Conservation (phyloP, 106 monocot species). For the Allium fistulosum region DNA sequence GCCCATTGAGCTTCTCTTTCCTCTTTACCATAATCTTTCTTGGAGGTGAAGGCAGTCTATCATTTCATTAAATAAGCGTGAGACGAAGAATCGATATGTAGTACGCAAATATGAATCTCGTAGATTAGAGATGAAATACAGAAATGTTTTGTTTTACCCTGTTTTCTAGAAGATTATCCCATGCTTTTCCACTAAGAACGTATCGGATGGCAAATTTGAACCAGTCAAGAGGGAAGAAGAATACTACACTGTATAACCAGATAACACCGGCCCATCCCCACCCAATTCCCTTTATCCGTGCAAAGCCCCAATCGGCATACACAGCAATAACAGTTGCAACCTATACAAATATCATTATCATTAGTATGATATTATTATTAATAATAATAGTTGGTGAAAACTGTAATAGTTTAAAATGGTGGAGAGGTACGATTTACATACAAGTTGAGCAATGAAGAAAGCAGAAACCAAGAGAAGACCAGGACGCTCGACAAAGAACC, state of each 20-base stretch:
- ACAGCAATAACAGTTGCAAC: slow-evolving; percentile 55
- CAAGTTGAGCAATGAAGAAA: slow-evolving; percentile 77
- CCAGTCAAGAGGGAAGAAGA: slow-evolving; percentile 45
- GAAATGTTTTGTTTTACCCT: slow-evolving; percentile 18
- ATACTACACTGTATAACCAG: slow-evolving; percentile 60
- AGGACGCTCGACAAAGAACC: slow-evolving; percentile 79
- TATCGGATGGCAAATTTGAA: slow-evolving; percentile 59
- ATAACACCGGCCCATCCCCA: slow-evolving; percentile 77
- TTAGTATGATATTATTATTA: no score
- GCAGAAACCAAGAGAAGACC: slow-evolving; percentile 63
- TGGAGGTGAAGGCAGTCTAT: slow-evolving; percentile 75
- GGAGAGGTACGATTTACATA: slow-evolving; percentile 13
- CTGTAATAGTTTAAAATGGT: no score
- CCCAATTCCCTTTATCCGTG: slow-evolving; percentile 48
- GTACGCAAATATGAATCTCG: no score
- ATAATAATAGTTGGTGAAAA: no score
- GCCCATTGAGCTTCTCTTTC: slow-evolving; percentile 87
- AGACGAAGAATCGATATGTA: no score
- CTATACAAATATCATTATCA: slow-evolving; percentile 10
- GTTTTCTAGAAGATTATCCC: slow-evolving; percentile 58
- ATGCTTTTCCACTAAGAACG: slow-evolving; percentile 54
- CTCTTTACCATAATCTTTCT: slow-evolving; percentile 77
- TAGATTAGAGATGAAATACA: no score
- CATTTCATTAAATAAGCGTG: no score
- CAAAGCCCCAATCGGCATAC: slow-evolving; percentile 53